These are phyloP conservation scores for Heracleum sosnowskyi DNA, from an alignment of 129 eudicot species.

Conservation along the genomic window DNA sequence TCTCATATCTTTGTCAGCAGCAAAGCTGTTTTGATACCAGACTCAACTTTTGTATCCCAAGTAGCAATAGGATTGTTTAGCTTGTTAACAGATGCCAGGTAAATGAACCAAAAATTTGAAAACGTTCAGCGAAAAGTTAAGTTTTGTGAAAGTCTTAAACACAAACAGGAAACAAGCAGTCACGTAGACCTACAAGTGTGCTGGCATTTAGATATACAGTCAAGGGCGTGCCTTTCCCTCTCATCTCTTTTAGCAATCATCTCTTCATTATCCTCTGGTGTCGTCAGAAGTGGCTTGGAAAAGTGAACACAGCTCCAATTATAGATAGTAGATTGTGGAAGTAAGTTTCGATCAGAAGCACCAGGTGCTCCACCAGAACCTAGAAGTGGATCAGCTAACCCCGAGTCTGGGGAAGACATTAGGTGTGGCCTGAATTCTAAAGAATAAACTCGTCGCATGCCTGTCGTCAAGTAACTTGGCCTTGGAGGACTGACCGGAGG, in stretches of 20 bases:
- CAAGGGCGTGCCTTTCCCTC: constrained; percentile 65
- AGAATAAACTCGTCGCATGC: constrained; percentile 84
- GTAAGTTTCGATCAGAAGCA: constrained; percentile 70
- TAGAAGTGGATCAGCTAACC: constrained; percentile 90
- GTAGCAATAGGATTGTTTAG: constrained; percentile 87
- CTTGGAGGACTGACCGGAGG: constrained; percentile 99
- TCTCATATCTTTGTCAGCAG: no score
- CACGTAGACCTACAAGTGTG: constrained; percentile 52
- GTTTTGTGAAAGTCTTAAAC: neutral
- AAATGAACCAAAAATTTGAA: neutral
- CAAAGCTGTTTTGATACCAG: constrained; percentile 78
- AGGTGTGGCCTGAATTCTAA: constrained; percentile 85
- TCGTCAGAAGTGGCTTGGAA: constrained; percentile 85
- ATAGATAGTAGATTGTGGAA: constrained; percentile 85
- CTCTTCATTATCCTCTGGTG: constrained; percentile 69
- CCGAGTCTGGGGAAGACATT: constrained; percentile 66
- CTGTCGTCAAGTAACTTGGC: constrained; percentile 62
- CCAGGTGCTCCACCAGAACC: constrained; percentile 56
- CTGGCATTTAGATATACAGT: constrained; percentile 74
- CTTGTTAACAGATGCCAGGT: constrained; percentile 60
- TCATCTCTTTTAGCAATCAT: constrained; percentile 61
- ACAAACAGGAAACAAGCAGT: constrained; percentile 18
- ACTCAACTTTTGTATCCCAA: constrained; percentile 94
- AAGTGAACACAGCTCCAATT: constrained; percentile 98
- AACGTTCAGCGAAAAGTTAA: neutral